Percentiles rank a stretch among this genome's conserved stretches.
Evolutionary conservation across 139 green algal species (phyloP).

Genomic region (Chlorella sp.): DNA sequence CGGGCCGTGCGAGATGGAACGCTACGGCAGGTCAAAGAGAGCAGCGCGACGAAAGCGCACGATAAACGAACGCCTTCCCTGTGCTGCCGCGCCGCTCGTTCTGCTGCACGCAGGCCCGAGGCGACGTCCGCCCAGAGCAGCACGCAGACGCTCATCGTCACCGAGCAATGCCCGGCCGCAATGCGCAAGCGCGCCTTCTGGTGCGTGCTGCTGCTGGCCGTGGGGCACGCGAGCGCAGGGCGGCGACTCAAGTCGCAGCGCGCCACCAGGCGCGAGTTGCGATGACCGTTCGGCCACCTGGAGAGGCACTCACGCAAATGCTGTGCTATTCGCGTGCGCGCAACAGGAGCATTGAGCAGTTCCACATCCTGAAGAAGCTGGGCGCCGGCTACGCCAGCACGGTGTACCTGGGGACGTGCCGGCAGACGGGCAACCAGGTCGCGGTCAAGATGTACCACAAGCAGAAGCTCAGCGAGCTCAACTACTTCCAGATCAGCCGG

Average conservation of each 20-base stretch:
- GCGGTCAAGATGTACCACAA: conserved; percentile 55
- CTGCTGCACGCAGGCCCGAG: no score
- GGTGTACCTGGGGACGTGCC: conserved; percentile 42
- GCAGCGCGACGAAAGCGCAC: no score
- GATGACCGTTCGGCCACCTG: no score
- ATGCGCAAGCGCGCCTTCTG: conserved; percentile 21
- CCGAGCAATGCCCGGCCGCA: conserved; percentile 16
- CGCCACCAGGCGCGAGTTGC: no score
- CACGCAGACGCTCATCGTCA: not conserved
- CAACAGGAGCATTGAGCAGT: conserved; percentile 38
- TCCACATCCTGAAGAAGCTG: conserved; percentile 38
- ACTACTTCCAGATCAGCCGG: conserved; percentile 45
- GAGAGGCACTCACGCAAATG: no score
- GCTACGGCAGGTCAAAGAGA: no score
- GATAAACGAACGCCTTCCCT: no score
- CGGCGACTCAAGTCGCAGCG: no score
- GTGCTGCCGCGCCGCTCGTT: no score
- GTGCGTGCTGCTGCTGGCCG: not conserved
- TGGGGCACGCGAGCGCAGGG: no score
- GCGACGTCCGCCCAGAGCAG: no score
- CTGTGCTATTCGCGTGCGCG: not conserved
- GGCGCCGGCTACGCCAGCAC: conserved; percentile 50
- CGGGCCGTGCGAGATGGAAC: no score
- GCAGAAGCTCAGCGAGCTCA: conserved; percentile 43
- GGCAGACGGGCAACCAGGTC: conserved; percentile 26